phyloP scores from a whole-genome alignment of 2,329 filamentous ascomycete genomes.

The Cytospora piceae region DNA sequence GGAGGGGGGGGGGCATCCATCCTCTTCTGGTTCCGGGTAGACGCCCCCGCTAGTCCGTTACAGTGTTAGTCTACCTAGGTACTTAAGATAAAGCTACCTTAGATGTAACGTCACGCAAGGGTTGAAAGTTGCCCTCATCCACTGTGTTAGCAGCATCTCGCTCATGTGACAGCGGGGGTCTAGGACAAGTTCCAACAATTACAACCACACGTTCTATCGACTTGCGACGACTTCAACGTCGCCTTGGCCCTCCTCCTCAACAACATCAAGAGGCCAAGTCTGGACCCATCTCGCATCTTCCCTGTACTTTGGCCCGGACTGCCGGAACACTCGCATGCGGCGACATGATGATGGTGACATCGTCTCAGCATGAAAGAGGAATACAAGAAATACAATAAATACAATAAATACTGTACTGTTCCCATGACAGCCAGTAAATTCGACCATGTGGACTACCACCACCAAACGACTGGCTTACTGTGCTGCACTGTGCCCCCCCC shows the following conservation, averaged over 20 bases:
- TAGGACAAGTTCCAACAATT: slow-evolving; percentile 2
- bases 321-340: too few species aligned
- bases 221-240: slow-evolving; percentile 27
- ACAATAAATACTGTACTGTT: too few species aligned
- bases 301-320: too few species aligned
- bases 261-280: not conserved
- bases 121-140: not conserved
- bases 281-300: not conserved
- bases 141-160: not conserved
- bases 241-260: slow-evolving; percentile 9
- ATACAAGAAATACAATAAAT: too few species aligned
- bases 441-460: slow-evolving; percentile 24
- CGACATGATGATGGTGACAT: not conserved
- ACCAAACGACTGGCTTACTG: slow-evolving; percentile 27
- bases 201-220: slow-evolving; percentile 21
- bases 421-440: slow-evolving; percentile 14
- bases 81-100: not conserved
- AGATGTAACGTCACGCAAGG: slow-evolving; percentile 26
- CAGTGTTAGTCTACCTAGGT: not conserved
- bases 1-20: not conserved
- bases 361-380: not conserved
- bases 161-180: slow-evolving; percentile 17
- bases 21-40: not conserved
- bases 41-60: not conserved
- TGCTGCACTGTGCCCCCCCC: slow-evolving; percentile 29